Percentiles rank a stretch among this genome's conserved stretches.
Evolutionary conservation across 192 early-diverging fungal genomes (phyloP).

Genomic region (Haplosporangium gracile): DNA sequence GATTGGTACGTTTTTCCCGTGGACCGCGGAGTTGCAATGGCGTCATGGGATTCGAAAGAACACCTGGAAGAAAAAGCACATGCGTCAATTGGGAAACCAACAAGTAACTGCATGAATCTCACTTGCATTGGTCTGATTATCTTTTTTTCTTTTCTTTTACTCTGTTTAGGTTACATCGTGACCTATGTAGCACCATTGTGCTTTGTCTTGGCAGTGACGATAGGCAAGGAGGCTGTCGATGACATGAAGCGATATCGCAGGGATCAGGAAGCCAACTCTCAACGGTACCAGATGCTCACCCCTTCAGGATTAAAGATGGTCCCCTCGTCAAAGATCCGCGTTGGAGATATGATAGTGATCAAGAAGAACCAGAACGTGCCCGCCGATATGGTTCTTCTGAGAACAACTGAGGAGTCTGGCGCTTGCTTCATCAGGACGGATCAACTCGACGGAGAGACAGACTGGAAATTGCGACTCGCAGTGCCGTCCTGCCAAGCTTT

Average conservation of each 20-base stretch:
- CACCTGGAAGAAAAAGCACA: neutral
- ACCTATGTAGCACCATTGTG: slow-evolving; percentile 95
- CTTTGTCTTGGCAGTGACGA: slow-evolving; percentile 92
- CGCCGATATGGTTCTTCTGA: slow-evolving; percentile 90
- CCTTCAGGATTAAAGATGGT: slow-evolving; percentile 61
- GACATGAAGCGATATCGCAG: slow-evolving; percentile 85
- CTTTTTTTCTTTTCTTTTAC: slow-evolving; percentile 10
- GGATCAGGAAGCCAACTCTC: slow-evolving; percentile 93
- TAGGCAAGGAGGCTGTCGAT: slow-evolving; percentile 92
- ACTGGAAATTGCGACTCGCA: slow-evolving; percentile 95
- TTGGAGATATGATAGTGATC: slow-evolving; percentile 90
- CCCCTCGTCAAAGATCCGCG: slow-evolving; percentile 85
- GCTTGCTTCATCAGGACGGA: slow-evolving; percentile 97
- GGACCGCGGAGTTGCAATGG: slow-evolving; percentile 6
- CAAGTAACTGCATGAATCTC: neutral
- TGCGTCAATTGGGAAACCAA: neutral
- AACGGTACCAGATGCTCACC: slow-evolving; percentile 79
- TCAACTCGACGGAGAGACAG: slow-evolving; percentile 97
- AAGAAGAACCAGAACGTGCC: slow-evolving; percentile 92
- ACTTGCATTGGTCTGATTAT: neutral
- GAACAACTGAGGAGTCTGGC: slow-evolving; percentile 86
- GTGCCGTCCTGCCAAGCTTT: slow-evolving; percentile 86
- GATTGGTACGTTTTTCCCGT: slow-evolving; percentile 67
- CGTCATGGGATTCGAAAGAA: neutral
- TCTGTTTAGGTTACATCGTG: slow-evolving; percentile 79